Conservation (phyloP, 2,329 filamentous ascomycete genomes). For the Hawksworthiomyces lignivorus region DNA sequence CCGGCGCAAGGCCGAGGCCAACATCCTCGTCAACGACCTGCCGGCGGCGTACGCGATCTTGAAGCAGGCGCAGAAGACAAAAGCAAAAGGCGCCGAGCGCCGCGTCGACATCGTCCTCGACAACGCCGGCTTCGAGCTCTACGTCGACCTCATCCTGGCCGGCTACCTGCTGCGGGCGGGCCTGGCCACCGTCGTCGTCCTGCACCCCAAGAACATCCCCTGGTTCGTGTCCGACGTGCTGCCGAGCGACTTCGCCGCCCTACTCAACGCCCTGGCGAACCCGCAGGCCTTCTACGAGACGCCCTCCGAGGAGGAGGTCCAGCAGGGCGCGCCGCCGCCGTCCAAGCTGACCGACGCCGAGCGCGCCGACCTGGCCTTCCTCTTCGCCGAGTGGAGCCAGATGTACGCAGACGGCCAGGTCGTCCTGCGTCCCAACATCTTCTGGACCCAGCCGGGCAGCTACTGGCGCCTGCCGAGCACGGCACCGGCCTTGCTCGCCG, state of each 20-base stretch:
- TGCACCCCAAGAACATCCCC: conserved; percentile 90
- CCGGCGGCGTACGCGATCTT: conserved; percentile 26
- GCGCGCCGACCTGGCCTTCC: conserved; percentile 57
- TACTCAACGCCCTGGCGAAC: conserved; percentile 71
- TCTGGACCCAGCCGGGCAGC: conserved; percentile 84
- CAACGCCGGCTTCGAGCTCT: conserved; percentile 95
- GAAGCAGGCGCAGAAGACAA: conserved; percentile 2
- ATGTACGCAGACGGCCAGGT: conserved; percentile 80
- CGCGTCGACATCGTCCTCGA: conserved; percentile 92
- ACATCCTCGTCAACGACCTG: conserved; percentile 86
- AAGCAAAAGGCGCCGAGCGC: conserved; percentile 39
- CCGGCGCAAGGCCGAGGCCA: conserved; percentile 78
- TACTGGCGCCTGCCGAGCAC: conserved; percentile 78
- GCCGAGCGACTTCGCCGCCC: conserved; percentile 73
- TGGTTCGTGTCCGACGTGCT: conserved; percentile 98
- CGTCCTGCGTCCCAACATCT: conserved; percentile 72
- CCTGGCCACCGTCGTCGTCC: conserved; percentile 76
- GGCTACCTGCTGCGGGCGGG: conserved; percentile 81
- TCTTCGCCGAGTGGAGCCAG: conserved; percentile 74
- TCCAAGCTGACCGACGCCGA: conserved; percentile 61
- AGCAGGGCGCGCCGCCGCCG: conserved; percentile 48
- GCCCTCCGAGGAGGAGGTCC: conserved; percentile 60
- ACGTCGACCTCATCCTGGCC: conserved; percentile 85
- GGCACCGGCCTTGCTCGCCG: conserved; percentile 61
- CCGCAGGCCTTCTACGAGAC: conserved; percentile 74